These are phyloP conservation scores for Penicillium sp. DNA, from an alignment of 2,329 filamentous ascomycete species.

Conservation along the genomic window DNA sequence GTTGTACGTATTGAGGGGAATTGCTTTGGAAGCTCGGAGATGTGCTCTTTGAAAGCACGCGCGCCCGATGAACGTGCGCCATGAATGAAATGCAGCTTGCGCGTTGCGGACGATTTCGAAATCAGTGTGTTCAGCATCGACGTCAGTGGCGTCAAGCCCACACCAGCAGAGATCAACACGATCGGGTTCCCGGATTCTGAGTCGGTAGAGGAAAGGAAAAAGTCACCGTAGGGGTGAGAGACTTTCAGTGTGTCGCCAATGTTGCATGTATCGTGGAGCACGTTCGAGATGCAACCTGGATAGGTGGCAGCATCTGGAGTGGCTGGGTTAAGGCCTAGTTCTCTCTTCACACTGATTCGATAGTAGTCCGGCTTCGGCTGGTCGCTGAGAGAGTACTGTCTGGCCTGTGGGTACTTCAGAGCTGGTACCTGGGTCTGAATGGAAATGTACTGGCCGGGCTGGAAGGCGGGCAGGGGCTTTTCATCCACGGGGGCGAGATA, in stretches of 20 bases:
- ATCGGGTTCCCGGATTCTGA: constrained; percentile 47
- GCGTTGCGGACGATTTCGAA: constrained; percentile 41
- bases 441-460: constrained; percentile 71
- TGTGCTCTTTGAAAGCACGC: constrained; percentile 54
- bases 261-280: constrained; percentile 61
- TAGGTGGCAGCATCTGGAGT: constrained; percentile 50
- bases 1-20: constrained; percentile 52
- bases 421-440: constrained; percentile 58
- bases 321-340: constrained; percentile 52
- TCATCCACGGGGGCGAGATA: constrained; percentile 64
- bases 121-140: constrained; percentile 58
- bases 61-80: constrained; percentile 50
- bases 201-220: constrained; percentile 46
- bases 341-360: constrained; percentile 69
- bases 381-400: constrained; percentile 73
- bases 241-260: constrained; percentile 63
- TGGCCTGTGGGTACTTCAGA: constrained; percentile 62
- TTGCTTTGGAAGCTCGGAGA: constrained; percentile 45
- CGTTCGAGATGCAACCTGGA: constrained; percentile 67
- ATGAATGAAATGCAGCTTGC: constrained; percentile 60
- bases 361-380: constrained; percentile 61
- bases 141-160: constrained; percentile 59
- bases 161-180: constrained; percentile 61
- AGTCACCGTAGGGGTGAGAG: constrained; percentile 65
- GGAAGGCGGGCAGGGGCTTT: constrained; percentile 59